phyloP scores from a whole-genome alignment of 2,329 filamentous ascomycete species.

The Coniochaeta sp. region DNA sequence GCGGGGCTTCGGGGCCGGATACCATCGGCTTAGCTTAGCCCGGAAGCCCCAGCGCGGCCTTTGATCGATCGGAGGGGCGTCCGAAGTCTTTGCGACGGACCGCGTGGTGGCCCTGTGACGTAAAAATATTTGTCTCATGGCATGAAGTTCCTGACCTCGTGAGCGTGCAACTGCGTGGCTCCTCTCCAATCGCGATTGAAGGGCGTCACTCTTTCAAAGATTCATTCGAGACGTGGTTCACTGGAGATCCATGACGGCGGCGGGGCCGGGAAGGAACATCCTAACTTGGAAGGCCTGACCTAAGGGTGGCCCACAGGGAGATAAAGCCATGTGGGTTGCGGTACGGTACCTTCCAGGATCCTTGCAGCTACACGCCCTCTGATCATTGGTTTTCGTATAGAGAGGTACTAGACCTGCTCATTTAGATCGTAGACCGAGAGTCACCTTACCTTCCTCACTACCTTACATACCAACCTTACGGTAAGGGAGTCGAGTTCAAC shows the following conservation, averaged over 20 bases:
- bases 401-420: too few species aligned
- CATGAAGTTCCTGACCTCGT: not conserved
- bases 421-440: too few species aligned
- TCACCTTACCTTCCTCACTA: too few species aligned
- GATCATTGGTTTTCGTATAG: too few species aligned
- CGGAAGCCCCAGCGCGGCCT: not conserved
- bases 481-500: too few species aligned
- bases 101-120: not conserved
- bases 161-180: not conserved
- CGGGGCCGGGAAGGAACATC: not conserved
- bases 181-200: not conserved
- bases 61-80: not conserved
- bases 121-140: not conserved
- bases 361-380: too few species aligned
- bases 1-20: constrained; percentile 1
- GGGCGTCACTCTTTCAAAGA: not conserved
- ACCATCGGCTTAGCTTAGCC: constrained; percentile 1
- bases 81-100: not conserved
- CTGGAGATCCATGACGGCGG: not conserved
- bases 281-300: not conserved
- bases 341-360: too few species aligned
- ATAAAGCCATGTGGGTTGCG: too few species aligned
- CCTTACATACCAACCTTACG: too few species aligned
- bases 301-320: not conserved
- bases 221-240: not conserved